phyloP scores from a whole-genome alignment of 1,284 basidiomycete genomes.

The Trichosporon asahii region DNA sequence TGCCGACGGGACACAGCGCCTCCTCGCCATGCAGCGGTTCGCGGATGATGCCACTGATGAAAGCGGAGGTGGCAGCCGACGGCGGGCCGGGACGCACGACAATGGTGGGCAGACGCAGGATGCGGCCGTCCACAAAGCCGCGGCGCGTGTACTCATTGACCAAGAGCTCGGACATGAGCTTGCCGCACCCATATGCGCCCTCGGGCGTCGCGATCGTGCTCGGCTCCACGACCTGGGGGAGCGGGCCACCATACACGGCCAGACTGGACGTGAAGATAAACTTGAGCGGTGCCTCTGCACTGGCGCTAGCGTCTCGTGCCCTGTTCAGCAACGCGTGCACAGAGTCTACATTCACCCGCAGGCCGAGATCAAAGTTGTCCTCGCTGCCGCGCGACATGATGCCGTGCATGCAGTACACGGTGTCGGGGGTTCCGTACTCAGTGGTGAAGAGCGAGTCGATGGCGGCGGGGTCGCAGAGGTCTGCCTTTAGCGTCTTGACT shows the following conservation, averaged over 20 bases:
- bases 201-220: conserved; percentile 60
- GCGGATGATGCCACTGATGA: conserved; percentile 63
- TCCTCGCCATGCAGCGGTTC: conserved; percentile 60
- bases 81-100: conserved; percentile 60
- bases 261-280: conserved; percentile 64
- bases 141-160: conserved; percentile 63
- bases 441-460: conserved; percentile 53
- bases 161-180: conserved; percentile 60
- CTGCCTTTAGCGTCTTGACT: conserved; percentile 55
- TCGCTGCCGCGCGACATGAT: conserved; percentile 64
- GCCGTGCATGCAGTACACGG: conserved; percentile 60
- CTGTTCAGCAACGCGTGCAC: conserved; percentile 58
- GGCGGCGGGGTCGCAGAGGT: conserved; percentile 55
- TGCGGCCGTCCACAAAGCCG: conserved; percentile 62
- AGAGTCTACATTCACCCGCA: conserved; percentile 63
- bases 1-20: conserved; percentile 59
- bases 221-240: conserved; percentile 57
- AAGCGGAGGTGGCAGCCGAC: conserved; percentile 60
- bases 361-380: conserved; percentile 62
- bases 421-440: conserved; percentile 42
- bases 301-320: conserved; percentile 35
- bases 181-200: conserved; percentile 61
- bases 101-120: conserved; percentile 63
- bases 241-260: conserved; percentile 63
- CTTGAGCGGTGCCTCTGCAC: conserved; percentile 48